A percentile compares a stretch with the other conserved stretches of the same genome.
These are phyloP conservation scores for Talaromyces ruber DNA, from an alignment of 495 filamentous ascomycete species.

Conservation along the genomic window DNA sequence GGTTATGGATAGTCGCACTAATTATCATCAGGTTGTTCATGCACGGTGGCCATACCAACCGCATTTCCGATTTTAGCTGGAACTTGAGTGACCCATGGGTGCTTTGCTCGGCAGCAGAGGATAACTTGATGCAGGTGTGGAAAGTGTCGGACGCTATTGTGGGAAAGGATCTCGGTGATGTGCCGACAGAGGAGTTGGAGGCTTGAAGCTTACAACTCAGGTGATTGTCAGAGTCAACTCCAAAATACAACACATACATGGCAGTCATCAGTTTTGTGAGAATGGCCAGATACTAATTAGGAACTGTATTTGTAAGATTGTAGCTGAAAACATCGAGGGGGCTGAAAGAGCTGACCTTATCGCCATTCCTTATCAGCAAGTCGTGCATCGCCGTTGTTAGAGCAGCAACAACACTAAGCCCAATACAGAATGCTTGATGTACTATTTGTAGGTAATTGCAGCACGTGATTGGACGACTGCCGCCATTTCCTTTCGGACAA, in stretches of 20 bases:
- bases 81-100: conserved; percentile 95
- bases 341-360: background rate
- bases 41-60: conserved; percentile 97
- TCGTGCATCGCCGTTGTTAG: background rate
- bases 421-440: background rate
- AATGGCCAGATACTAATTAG: background rate
- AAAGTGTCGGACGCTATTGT: conserved; percentile 88
- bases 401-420: background rate
- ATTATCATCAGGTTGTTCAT: conserved; percentile 66
- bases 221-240: background rate
- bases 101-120: conserved; percentile 87
- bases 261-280: background rate
- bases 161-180: conserved; percentile 68
- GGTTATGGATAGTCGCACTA: background rate
- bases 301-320: background rate
- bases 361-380: background rate
- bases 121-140: conserved; percentile 96
- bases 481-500: background rate
- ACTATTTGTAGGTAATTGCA: background rate
- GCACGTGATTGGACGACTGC: background rate
- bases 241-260: background rate
- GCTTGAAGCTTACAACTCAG: conserved; percentile 20
- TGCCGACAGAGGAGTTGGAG: conserved; percentile 72
- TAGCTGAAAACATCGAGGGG: background rate
- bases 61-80: conserved; percentile 94